A percentile compares a stretch with the other conserved stretches of the same genome.
Conservation (phyloP, 108 stramenopile genomes). For the Nitzschia palea region DNA sequence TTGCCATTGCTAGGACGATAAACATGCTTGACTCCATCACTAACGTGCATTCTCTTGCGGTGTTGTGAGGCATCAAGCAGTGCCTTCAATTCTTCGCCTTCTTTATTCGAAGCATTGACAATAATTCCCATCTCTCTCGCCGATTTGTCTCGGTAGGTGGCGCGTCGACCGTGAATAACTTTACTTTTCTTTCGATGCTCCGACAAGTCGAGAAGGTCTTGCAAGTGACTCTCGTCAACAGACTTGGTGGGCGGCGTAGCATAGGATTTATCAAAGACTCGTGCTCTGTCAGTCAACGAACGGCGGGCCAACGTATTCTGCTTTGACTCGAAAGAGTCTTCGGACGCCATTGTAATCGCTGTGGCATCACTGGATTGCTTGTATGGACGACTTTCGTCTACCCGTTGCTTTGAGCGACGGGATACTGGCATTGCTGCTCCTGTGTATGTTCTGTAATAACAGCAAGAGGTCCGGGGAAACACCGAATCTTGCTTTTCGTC, state of each 20-base stretch:
- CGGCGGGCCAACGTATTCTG: too few species aligned
- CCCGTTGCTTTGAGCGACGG: too few species aligned
- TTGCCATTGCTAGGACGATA: neutral
- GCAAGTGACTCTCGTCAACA: neutral
- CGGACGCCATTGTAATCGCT: neutral
- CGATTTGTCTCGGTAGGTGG: neutral
- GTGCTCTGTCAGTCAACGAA: conserved; percentile 2
- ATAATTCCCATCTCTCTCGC: neutral
- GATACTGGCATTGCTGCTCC: too few species aligned
- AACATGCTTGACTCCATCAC: neutral
- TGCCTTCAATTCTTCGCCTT: neutral
- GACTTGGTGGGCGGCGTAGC: neutral
- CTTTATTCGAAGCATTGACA: neutral
- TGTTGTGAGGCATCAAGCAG: conserved; percentile 7
- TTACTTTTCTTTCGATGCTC: conserved; percentile 2
- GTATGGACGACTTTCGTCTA: neutral
- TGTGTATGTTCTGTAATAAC: too few species aligned
- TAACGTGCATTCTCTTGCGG: neutral
- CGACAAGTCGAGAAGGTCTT: conserved; percentile 1
- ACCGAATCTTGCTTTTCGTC: too few species aligned
- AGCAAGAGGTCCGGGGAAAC: too few species aligned
- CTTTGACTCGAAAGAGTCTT: neutral
- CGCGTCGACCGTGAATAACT: neutral
- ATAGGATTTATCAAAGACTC: conserved; percentile 9
- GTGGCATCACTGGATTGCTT: conserved; percentile 9